phyloP scores from a whole-genome alignment of 352 stramenopile genomes.

The Pythium folliculosum region DNA sequence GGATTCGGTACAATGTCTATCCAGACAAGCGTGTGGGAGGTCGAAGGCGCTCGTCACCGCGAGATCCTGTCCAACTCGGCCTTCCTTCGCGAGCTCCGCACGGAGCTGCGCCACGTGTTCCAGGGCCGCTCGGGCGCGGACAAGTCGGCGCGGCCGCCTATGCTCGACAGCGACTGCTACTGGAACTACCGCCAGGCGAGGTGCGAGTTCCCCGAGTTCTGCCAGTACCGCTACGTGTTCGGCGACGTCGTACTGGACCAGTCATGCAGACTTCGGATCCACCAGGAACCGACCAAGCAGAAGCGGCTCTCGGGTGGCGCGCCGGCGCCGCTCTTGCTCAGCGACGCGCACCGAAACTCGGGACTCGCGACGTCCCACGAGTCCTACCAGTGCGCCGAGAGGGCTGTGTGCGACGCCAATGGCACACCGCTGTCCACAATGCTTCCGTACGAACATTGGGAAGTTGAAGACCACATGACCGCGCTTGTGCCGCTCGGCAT shows the following conservation, averaged over 20 bases:
- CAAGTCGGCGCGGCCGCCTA: constrained; percentile 48
- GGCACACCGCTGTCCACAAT: constrained; percentile 11
- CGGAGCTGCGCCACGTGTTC: constrained; percentile 73
- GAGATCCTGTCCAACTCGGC: constrained; percentile 71
- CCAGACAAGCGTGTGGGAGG: constrained; percentile 82
- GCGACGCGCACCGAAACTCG: constrained; percentile 16
- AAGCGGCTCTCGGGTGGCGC: background rate
- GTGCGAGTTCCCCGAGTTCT: constrained; percentile 78
- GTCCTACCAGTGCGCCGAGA: background rate
- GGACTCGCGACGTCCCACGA: constrained; percentile 18
- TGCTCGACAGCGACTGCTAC: constrained; percentile 80
- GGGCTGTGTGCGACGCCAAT: constrained; percentile 6
- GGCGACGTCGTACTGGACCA: constrained; percentile 81
- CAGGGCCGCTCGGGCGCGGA: constrained; percentile 12
- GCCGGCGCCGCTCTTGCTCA: background rate
- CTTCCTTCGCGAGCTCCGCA: constrained; percentile 75
- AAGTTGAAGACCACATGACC: constrained; percentile 12
- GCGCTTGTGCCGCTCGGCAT: constrained; percentile 7
- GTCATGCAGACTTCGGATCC: constrained; percentile 61
- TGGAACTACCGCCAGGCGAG: constrained; percentile 79
- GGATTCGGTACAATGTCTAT: too few relatives aligned
- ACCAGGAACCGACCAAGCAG: constrained; percentile 1
- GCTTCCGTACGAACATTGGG: constrained; percentile 15
- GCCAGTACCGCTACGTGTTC: constrained; percentile 83
- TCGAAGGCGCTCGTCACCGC: constrained; percentile 67